Conservation (phyloP, 2,329 filamentous ascomycete genomes). For the Penicillium sp. region DNA sequence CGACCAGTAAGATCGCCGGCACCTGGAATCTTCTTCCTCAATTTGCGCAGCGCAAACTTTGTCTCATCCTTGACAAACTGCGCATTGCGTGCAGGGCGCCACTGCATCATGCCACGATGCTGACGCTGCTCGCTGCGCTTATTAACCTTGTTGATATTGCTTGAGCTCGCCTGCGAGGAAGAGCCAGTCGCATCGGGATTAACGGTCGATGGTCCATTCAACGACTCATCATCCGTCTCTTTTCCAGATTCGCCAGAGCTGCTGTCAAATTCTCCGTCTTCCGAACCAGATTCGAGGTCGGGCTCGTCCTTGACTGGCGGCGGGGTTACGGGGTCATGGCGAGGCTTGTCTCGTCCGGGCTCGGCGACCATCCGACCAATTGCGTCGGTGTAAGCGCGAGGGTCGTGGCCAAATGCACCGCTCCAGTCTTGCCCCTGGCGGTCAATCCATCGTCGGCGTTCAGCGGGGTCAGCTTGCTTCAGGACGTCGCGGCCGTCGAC, state of each 20-base stretch:
- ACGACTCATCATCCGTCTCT: conserved; percentile 1
- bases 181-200: conserved; percentile 14
- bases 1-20: conserved; percentile 68
- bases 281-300: neutral
- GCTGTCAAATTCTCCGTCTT: conserved; percentile 23
- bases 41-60: conserved; percentile 68
- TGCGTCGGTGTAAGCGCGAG: conserved; percentile 55
- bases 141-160: conserved; percentile 34
- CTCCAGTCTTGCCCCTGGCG: conserved; percentile 82
- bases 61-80: conserved; percentile 86
- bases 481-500: conserved; percentile 76
- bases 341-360: conserved; percentile 50
- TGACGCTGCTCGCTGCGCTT: conserved; percentile 64
- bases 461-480: conserved; percentile 60
- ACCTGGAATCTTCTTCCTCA: conserved; percentile 63
- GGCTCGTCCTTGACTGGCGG: conserved; percentile 34
- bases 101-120: conserved; percentile 90
- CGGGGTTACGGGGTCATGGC: conserved; percentile 50
- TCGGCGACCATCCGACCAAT: conserved; percentile 53
- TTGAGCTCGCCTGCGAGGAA: conserved; percentile 16
- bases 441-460: conserved; percentile 70
- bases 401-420: conserved; percentile 77
- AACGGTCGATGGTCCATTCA: conserved; percentile 15
- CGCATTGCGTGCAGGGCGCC: conserved; percentile 80
- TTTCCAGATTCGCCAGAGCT: conserved; percentile 8